Conservation (phyloP, 2,329 filamentous ascomycete genomes). For the Cercospora sesami region DNA sequence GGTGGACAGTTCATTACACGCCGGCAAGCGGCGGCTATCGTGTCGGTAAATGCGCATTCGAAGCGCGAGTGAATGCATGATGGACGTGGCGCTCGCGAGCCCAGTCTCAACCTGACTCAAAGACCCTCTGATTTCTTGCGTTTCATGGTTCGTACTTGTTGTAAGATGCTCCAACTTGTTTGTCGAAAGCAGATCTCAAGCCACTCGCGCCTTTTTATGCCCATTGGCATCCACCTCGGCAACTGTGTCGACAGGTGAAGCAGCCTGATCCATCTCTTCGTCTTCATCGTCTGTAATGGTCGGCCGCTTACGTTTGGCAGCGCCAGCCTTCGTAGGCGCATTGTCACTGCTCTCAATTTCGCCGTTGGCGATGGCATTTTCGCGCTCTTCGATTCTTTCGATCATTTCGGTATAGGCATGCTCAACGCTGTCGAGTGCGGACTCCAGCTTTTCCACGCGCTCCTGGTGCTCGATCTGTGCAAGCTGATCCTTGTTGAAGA, state of each 20-base stretch:
- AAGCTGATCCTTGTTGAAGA: conserved; percentile 70
- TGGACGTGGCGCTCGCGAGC: conserved; percentile 5
- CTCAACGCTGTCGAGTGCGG: conserved; percentile 67
- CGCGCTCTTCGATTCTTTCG: conserved; percentile 46
- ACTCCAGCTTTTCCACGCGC: conserved; percentile 69
- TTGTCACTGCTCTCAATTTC: conserved; percentile 16
- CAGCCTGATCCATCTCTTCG: conserved; percentile 24
- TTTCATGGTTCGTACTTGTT: not conserved
- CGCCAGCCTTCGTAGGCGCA: not conserved
- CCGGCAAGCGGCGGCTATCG: not conserved
- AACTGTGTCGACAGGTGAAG: conserved; percentile 13
- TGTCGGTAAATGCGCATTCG: not conserved
- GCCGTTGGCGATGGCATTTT: conserved; percentile 28
- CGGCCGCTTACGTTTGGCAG: conserved; percentile 27
- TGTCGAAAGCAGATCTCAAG: conserved; percentile 2
- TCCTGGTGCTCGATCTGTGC: conserved; percentile 68
- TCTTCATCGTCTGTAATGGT: conserved; percentile 30
- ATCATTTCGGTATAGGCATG: conserved; percentile 72
- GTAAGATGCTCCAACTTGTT: not conserved
- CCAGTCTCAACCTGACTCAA: conserved; percentile 12
- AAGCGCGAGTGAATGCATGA: not conserved
- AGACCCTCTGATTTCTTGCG: conserved; percentile 9
- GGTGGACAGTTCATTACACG: not conserved
- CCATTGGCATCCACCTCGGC: conserved; percentile 18
- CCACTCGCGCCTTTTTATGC: conserved; percentile 23